Conservation (phyloP, 768 basidiomycete species). For the Boletus rufocinnamomeus region DNA sequence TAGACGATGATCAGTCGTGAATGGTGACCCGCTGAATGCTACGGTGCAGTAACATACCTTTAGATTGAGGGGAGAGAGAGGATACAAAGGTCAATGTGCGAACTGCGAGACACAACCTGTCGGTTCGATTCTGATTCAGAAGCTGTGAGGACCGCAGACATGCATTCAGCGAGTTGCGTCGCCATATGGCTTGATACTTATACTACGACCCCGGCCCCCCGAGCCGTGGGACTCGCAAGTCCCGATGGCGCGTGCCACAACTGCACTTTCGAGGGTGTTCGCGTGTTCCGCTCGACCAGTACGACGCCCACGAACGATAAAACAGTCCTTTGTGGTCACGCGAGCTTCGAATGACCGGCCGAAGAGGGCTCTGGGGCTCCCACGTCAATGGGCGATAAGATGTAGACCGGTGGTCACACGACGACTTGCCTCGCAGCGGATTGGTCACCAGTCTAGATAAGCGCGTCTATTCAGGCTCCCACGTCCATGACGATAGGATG, state of each 20-base stretch:
- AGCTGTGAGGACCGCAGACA: conserved; percentile 4
- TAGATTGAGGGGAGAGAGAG: background rate
- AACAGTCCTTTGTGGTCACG: no score
- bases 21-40: background rate
- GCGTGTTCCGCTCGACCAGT: background rate
- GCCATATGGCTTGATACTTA: conserved; percentile 2
- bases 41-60: conserved; percentile 5
- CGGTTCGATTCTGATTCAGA: background rate
- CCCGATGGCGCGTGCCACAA: background rate
- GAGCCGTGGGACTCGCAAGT: background rate
- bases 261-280: background rate
- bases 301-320: background rate
- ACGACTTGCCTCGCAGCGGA: no score
- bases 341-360: no score
- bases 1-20: background rate
- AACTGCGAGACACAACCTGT: background rate
- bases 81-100: conserved; percentile 8
- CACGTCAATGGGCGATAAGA: no score
- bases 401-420: no score
- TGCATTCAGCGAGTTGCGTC: conserved; percentile 1
- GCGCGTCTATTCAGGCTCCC: no score
- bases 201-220: no score
- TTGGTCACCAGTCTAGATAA: no score
- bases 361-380: no score
- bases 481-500: no score